Base-by-base conservation (phyloP, 2,329 filamentous ascomycete species). In the Aspergillus unguis region DNA sequence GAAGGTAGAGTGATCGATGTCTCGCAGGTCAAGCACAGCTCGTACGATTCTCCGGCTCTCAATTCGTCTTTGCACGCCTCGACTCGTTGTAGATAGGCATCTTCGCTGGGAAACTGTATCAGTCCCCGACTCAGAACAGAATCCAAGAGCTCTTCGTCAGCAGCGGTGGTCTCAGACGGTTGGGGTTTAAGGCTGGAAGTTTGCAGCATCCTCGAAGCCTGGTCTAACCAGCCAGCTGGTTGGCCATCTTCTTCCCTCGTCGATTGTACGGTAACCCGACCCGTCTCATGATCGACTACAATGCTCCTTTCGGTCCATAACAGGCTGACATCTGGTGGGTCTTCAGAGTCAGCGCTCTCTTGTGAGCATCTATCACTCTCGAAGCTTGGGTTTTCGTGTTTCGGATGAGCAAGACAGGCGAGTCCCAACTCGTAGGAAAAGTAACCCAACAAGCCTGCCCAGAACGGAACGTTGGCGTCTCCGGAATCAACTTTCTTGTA, bases 341-440 rank as follows among this genome's bases (percentile, higher is more conserved):
- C 62, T 50, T 79, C 58, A 23, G 40, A 28, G 9, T 49, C 40
- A 28, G 28, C 28, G 7, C 32, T 38, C 23, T 25, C 17, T 25
- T 38, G n/a, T 7, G 17, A 26, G 7, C 32, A 26, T 41, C 36
- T 6, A 38, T 43, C 11, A 32, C 42, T 29, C 37, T 54, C 44
- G 40, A 50, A 51, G 58, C 62, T 58, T 28, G 62, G 56, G 31
- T 72, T 61, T 2, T 70, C 58, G 25, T 87, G 51, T 44, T 66
- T 65, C 2, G 67, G 62, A 44, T 68, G 70, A 85, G 84, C 17
- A 79, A 83, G 58, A 44, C 69, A 65, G 5, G 69, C 75, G 1
- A 95, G 74, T 0, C 90, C 89, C 66, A 91, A 83, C 68, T 96
- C 91, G 55, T 96, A 95, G 0, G 88, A 90, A 46, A 90, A 80